Base-by-base conservation (phyloP, 306 rosid genomes). In the Quillaja saponaria region DNA sequence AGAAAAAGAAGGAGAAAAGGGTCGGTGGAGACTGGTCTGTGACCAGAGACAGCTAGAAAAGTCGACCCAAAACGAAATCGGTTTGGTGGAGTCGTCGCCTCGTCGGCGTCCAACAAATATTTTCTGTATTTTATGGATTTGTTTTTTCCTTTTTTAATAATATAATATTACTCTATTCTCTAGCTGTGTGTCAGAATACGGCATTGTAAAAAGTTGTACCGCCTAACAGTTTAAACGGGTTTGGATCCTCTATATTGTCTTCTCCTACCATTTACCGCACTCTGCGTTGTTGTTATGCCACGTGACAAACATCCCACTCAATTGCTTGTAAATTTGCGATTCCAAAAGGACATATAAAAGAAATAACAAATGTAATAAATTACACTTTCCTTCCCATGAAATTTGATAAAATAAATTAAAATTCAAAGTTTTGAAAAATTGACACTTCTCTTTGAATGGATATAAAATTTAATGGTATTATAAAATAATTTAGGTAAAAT, bases 31-130 rank as follows among this genome's bases (percentile, higher is more conserved):
- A 15, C 60, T 66, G 55, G 66, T 35, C 44, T 65, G 69, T 41
- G 77, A 75, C 46, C 71, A 67, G 75, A 67, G 58, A 58, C 49
- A 68, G 66, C 31, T 25, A 50, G 55, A 79, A 63, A 72, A 75
- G 84, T 73, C 75, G 79, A 76, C 77, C 77, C 65, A 79, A 81
- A 76, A 68, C 66, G 82, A 78, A 86, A 73, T 92, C 70, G 67
- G 82, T 85, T 76, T 82, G 90, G 95, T 78, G 82, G 78, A 78
- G 80, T 85, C 89, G 95, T 88, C 98, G 94, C 87, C 89, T 85
- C 89, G 95, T 88, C 98, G 94, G 88, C 89, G 98, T 84, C 95
- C 53, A 28, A 52, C 76, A 58, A 21, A 67, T 49, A 69, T 56
- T 76, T 31, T 39, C 20, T 48, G 10, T 31, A 34, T 10, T 44